Base-by-base conservation (phyloP, 371 early-diverging fungal genomes). In the Actinomortierella wolfii region DNA sequence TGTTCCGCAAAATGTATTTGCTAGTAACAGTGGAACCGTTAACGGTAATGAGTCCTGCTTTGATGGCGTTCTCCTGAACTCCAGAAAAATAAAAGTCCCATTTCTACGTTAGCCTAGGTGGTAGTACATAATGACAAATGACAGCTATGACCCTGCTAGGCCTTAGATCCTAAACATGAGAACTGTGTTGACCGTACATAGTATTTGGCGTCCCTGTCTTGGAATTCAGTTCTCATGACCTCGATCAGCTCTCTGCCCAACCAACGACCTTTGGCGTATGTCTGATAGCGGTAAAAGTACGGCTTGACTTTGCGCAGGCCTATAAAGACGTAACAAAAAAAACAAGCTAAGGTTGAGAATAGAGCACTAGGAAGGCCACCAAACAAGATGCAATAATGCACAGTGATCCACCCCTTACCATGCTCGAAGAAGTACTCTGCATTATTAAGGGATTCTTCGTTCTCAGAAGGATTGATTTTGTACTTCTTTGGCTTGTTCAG, bases 231-330 rank as follows among this genome's bases (percentile, higher is more conserved):
- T 56, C 75, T 60, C 60, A 95, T 96, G 14, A 94, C 83, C 21
- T 93, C 87, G n/a, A 89, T 70, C 14, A 98, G 56, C 4, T 79
- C 78, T 11, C 83, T 79, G 4, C 88, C 87, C 14, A 92, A 62
- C 98, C 97, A 97, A 14, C 98, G 86, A n/a, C 91, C 92, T 74
- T 97, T 98, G 17, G 94, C 94, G 73, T 88, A 90, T 0, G 91
- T 89, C 51, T 82, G 76, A 77, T 92, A 96, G 39, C 83, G 77
- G 67, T 82, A 95, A 76, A 81, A 87, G 67, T 96, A 96, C 1
- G 97, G 97, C 49, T 79, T 4, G 0, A 94, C 88, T 56, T 86
- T 88, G 59, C 93, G 82, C 21, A 94, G 56, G 0, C 91, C 90
- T 85, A 56, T 17, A 25, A 51, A 47, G 18, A 25, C 8, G 15